Conservation (phyloP, 2,329 filamentous ascomycete species). For the Shiraia bambusicola region DNA sequence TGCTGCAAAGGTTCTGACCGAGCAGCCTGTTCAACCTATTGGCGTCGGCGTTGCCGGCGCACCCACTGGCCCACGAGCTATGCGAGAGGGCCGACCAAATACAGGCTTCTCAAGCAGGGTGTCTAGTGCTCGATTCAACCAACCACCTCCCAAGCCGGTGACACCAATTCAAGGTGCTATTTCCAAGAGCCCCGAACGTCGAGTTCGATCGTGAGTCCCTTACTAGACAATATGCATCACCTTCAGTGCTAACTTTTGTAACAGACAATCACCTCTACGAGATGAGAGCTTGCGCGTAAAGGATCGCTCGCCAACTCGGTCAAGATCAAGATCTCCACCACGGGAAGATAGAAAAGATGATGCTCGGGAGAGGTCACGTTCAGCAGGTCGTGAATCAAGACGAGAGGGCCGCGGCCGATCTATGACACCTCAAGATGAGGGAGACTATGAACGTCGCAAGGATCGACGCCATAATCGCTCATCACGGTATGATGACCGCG, state of each 20-base stretch:
- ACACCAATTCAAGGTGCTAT: constrained; percentile 22
- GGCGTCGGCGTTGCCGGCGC: constrained; percentile 68
- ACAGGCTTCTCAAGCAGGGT: constrained; percentile 69
- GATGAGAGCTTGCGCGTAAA: constrained; percentile 38
- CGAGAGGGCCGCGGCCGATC: constrained; percentile 55
- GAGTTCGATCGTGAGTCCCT: constrained; percentile 34
- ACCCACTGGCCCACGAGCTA: constrained; percentile 90
- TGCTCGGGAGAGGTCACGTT: constrained; percentile 24
- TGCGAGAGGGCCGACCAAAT: constrained; percentile 85
- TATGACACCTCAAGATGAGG: constrained; percentile 42
- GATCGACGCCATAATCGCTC: constrained; percentile 53
- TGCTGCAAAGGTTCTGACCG: constrained; percentile 41
- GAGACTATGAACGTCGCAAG: constrained; percentile 40
- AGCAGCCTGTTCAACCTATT: constrained; percentile 39
- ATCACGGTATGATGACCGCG: constrained; percentile 43
- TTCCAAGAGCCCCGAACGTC: constrained; percentile 28
- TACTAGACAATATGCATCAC: background rate
- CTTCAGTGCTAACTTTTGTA: constrained; percentile 6
- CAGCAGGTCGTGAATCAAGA: constrained; percentile 50
- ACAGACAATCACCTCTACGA: constrained; percentile 36
- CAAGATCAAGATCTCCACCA: constrained; percentile 43
- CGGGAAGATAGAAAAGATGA: constrained; percentile 20
- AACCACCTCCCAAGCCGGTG: constrained; percentile 20
- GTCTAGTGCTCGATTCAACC: constrained; percentile 30
- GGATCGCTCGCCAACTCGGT: constrained; percentile 45